Percentiles rank a stretch among this genome's conserved stretches.
Evolutionary conservation across 768 basidiomycete species (phyloP).

Genomic region (Tricholoma furcatifolium): DNA sequence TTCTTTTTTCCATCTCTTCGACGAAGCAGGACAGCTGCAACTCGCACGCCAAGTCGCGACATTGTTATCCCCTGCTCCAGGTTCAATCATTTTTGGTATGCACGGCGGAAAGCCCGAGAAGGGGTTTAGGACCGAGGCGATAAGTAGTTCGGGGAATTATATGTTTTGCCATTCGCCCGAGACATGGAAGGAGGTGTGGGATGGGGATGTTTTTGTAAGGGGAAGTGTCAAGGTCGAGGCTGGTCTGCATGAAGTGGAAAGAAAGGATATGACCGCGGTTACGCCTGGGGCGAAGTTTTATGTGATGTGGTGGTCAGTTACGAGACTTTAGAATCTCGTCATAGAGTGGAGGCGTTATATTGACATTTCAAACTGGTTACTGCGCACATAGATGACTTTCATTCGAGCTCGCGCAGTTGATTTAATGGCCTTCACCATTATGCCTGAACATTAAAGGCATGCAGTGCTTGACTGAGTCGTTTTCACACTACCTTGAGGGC

Average conservation of each 20-base stretch:
- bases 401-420: too few species aligned
- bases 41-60: conserved; percentile 41
- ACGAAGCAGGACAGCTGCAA: conserved; percentile 33
- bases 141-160: conserved; percentile 9
- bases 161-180: conserved; percentile 35
- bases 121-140: conserved; percentile 17
- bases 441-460: too few species aligned
- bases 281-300: neutral
- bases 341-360: too few species aligned
- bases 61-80: conserved; percentile 40
- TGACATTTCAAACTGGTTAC: too few species aligned
- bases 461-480: too few species aligned
- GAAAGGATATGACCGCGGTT: conserved; percentile 1
- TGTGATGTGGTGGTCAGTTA: conserved; percentile 14
- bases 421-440: too few species aligned
- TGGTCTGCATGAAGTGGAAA: neutral
- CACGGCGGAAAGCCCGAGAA: conserved; percentile 28
- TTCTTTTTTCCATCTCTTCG: conserved; percentile 55
- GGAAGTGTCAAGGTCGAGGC: conserved; percentile 17
- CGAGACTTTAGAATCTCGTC: conserved; percentile 5
- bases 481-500: too few species aligned
- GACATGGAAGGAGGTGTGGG: conserved; percentile 26
- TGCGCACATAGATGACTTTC: too few species aligned
- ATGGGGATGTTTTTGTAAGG: conserved; percentile 27
- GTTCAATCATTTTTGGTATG: conserved; percentile 46